Percentiles rank a stretch among this genome's conserved stretches.
phyloP scores from a whole-genome alignment of 2,329 filamentous ascomycete genomes.

The Ascochyta rabiei region DNA sequence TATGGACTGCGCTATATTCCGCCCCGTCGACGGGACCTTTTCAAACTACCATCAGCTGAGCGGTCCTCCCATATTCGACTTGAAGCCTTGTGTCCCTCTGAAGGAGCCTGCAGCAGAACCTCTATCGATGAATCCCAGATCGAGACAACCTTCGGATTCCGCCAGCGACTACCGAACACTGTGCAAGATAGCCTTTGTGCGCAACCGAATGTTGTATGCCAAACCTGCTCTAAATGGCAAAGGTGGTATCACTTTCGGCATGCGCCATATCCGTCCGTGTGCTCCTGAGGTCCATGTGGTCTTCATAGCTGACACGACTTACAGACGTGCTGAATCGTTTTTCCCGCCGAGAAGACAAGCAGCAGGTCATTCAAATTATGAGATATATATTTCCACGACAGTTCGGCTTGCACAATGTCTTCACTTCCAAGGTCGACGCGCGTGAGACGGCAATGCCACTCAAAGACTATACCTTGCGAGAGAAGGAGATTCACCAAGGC shows the following conservation, averaged over 20 bases:
- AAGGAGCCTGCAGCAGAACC: not conserved
- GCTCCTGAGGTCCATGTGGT: not conserved
- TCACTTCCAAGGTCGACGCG: conserved; percentile 70
- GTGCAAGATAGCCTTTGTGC: conserved; percentile 74
- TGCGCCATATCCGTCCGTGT: conserved; percentile 78
- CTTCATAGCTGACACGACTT: conserved; percentile 18
- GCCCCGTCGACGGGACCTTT: conserved; percentile 62
- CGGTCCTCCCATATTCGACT: conserved; percentile 66
- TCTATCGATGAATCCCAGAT: not conserved
- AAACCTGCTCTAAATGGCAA: conserved; percentile 72
- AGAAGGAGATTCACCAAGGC: conserved; percentile 71
- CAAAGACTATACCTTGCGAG: conserved; percentile 84
- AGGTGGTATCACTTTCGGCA: conserved; percentile 72
- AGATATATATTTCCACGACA: conserved; percentile 95
- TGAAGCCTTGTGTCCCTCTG: conserved; percentile 28
- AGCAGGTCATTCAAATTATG: conserved; percentile 73
- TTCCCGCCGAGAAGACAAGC: conserved; percentile 53
- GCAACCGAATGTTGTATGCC: conserved; percentile 86
- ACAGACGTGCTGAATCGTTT: conserved; percentile 82
- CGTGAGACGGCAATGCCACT: conserved; percentile 73
- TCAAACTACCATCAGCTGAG: conserved; percentile 80
- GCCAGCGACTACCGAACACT: conserved; percentile 37
- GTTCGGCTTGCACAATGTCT: conserved; percentile 91
- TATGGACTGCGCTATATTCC: conserved; percentile 77
- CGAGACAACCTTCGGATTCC: conserved; percentile 1